phyloP scores from a whole-genome alignment of 176 grass and related monocot species.

The Triticum monococcum region DNA sequence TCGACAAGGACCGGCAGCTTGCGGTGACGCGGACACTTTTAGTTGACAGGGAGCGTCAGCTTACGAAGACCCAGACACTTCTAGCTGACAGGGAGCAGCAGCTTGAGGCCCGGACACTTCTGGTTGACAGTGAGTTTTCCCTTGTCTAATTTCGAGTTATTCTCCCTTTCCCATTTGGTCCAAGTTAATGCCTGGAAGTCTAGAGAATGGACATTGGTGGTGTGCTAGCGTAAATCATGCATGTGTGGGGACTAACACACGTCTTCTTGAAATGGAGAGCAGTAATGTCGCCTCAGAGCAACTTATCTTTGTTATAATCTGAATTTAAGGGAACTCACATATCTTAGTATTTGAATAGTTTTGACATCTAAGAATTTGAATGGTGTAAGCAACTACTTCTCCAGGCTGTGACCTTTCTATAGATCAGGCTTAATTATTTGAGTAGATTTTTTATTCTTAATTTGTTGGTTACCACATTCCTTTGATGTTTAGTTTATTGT shows the following conservation, averaged over 20 bases:
- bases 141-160: not conserved
- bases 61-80: slow-evolving; percentile 14
- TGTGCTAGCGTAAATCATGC: not conserved
- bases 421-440: not conserved
- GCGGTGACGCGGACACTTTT: slow-evolving; percentile 13
- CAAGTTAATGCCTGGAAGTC: not conserved
- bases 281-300: not conserved
- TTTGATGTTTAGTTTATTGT: not conserved
- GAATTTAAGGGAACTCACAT: not conserved
- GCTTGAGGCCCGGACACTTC: not conserved
- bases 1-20: slow-evolving; percentile 28
- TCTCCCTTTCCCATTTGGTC: not conserved
- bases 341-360: not conserved
- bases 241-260: not conserved
- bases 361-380: too few species aligned
- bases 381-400: not conserved
- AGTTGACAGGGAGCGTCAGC: not conserved
- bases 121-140: slow-evolving; percentile 11
- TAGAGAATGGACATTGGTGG: not conserved
- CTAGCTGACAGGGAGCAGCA: not conserved
- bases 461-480: not conserved
- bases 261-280: not conserved
- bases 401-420: not conserved
- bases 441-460: not conserved
- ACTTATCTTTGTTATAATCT: not conserved